Conservation (phyloP, 352 stramenopile genomes). For the Phytophthora colocasiae region DNA sequence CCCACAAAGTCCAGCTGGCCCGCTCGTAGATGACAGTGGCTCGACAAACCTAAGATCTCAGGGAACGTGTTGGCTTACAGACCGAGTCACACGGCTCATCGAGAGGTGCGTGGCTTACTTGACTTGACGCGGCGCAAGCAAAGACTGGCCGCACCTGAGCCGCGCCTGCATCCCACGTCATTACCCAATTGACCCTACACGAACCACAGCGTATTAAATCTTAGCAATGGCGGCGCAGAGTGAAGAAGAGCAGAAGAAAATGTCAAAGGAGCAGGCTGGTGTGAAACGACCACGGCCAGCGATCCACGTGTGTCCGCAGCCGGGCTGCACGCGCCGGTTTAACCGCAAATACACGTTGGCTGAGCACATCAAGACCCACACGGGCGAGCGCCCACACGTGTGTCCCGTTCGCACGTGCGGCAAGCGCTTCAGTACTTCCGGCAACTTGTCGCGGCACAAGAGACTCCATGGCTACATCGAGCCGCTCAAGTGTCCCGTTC, state of each 20-base stretch:
- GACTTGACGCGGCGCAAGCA: slow-evolving; percentile 9
- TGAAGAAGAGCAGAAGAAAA: slow-evolving; percentile 13
- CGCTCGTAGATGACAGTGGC: slow-evolving; percentile 21
- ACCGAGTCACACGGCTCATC: slow-evolving; percentile 35
- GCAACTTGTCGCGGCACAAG: slow-evolving; percentile 51
- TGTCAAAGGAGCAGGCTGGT: slow-evolving; percentile 15
- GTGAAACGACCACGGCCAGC: slow-evolving; percentile 22
- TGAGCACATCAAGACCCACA: slow-evolving; percentile 78
- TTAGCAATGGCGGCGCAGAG: slow-evolving; percentile 19
- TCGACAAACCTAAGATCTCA: slow-evolving; percentile 33
- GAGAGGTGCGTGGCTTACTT: slow-evolving; percentile 20
- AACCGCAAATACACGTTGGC: slow-evolving; percentile 70
- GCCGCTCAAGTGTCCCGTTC: slow-evolving; percentile 34
- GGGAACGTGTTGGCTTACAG: slow-evolving; percentile 33
- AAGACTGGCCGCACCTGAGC: neutral
- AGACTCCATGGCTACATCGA: slow-evolving; percentile 45
- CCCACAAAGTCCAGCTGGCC: slow-evolving; percentile 10
- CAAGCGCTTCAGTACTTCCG: slow-evolving; percentile 56
- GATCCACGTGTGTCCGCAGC: slow-evolving; percentile 41
- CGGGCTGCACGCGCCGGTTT: slow-evolving; percentile 49
- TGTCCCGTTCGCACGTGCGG: slow-evolving; percentile 39
- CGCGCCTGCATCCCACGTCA: slow-evolving; percentile 25
- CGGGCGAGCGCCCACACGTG: slow-evolving; percentile 49
- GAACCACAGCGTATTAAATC: slow-evolving; percentile 2
- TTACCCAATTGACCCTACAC: slow-evolving; percentile 22